A percentile compares a stretch with the other conserved stretches of the same genome.
Conservation (phyloP, 805 yeast genomes). For the Suhomyces pyralidae region DNA sequence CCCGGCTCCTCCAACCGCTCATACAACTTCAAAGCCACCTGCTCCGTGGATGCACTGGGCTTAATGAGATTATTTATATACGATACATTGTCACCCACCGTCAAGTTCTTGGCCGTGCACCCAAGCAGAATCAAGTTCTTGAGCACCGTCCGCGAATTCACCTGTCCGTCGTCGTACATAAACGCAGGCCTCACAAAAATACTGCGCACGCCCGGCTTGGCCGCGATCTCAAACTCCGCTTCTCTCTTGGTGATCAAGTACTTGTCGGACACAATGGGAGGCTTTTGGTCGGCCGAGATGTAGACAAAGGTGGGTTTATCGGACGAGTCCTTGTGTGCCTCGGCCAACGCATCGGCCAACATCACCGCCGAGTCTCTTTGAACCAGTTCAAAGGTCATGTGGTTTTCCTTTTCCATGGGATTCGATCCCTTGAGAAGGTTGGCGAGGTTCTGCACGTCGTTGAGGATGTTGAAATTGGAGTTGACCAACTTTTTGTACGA, state of each 20-base stretch:
- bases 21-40: constrained; percentile 59
- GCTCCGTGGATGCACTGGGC: constrained; percentile 64
- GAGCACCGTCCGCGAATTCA: constrained; percentile 40
- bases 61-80: constrained; percentile 49
- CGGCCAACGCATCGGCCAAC: constrained; percentile 54
- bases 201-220: constrained; percentile 49
- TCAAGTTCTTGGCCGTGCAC: constrained; percentile 40
- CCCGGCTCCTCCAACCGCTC: constrained; percentile 49
- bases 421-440: constrained; percentile 49
- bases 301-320: constrained; percentile 52
- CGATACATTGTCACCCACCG: constrained; percentile 37
- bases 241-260: constrained; percentile 74
- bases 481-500: constrained; percentile 59
- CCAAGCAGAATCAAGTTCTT: constrained; percentile 42
- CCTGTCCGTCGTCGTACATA: constrained; percentile 49
- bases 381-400: constrained; percentile 55
- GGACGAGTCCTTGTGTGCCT: constrained; percentile 23
- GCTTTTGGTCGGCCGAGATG: constrained; percentile 74
- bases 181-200: constrained; percentile 79
- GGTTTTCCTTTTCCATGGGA: constrained; percentile 53
- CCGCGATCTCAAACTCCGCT: constrained; percentile 61
- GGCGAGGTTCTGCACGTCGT: constrained; percentile 29
- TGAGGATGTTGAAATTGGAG: constrained; percentile 35
- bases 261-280: constrained; percentile 65
- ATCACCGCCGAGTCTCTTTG: constrained; percentile 68